A percentile compares a stretch with the other conserved stretches of the same genome.
These are phyloP conservation scores for Coemansia sp. DNA, from an alignment of 192 early-diverging fungal genomes.

Conservation along the genomic window DNA sequence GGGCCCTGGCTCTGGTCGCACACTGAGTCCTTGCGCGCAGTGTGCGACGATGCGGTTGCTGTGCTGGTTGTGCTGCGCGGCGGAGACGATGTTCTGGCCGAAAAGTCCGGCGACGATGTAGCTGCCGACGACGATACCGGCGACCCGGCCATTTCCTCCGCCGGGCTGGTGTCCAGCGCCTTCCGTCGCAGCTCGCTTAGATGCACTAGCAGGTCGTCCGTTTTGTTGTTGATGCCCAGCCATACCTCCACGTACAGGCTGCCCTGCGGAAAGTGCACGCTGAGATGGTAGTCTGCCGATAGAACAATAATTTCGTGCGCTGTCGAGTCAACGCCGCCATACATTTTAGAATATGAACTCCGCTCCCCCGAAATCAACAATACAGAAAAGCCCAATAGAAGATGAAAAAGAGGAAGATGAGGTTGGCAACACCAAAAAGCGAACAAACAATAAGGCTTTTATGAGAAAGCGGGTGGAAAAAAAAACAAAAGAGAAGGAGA, in stretches of 20 bases:
- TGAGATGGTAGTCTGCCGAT: conserved; percentile 44
- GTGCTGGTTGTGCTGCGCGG: conserved; percentile 5
- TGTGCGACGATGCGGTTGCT: background rate
- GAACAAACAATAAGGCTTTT: background rate
- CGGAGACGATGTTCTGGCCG: background rate
- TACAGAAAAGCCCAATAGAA: background rate
- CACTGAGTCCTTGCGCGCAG: conserved; percentile 42
- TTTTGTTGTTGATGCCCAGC: conserved; percentile 44
- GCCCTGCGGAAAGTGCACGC: conserved; percentile 51
- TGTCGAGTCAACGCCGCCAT: conserved; percentile 35
- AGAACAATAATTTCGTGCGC: conserved; percentile 54
- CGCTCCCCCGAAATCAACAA: no score
- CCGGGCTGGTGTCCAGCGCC: conserved; percentile 46
- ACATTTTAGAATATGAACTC: conserved; percentile 1
- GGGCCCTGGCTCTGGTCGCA: conserved; percentile 8
- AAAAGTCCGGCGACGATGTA: conserved; percentile 3
- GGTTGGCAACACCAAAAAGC: background rate
- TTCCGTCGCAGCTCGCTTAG: conserved; percentile 47
- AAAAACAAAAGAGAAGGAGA: background rate
- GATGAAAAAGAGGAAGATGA: background rate
- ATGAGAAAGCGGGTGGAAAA: background rate
- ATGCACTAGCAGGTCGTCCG: conserved; percentile 39
- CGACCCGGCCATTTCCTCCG: conserved; percentile 16
- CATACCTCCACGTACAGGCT: conserved; percentile 52
- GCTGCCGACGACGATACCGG: conserved; percentile 2